Base-by-base conservation (phyloP, 768 basidiomycete genomes). In the Hydnomerulius pinastri region DNA sequence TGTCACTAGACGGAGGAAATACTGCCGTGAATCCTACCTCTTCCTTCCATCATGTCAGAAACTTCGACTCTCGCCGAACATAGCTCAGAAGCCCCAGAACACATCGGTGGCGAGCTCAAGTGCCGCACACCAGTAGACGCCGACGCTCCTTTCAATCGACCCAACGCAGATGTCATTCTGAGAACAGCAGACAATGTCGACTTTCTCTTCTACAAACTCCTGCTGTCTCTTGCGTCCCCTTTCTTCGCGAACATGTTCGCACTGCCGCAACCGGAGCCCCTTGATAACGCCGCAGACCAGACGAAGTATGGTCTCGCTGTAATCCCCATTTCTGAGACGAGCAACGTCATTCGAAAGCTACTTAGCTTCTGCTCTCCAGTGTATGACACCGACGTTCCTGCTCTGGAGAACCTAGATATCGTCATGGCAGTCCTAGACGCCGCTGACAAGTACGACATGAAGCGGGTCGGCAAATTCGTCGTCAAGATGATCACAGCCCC, bases 221-320 rank as follows among this genome's bases (percentile, higher is more conserved):
- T 85, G 47, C 70, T 86, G 10, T 73, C 78, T 15, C 59, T 82
- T 13, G 77, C 81, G 1, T 86, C 85, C 9, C 72, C 78, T 4
- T 77, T 86, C 62, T 85, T 86, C 55, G 70, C 71, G 41, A 71
- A 74, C 54, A 78, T 82, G 70, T 78, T 85, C 55, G 71, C 74
- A 7, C 62, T 84, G 23, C 82, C 82, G 21, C 70, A 72, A 33
- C 73, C 81, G 1, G 39, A 44, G 18, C 47, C 64, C 9, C 53
- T 61, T 8, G 69, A 69, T 38, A 56, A 54, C 12, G 44, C 58
- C 15, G 65, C 61, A 11, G 62, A 71, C 52, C 57, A 59, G 33
- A 71, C 48, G 35, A 67, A 66, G 46, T 61, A 69, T 36, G 71
- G 65, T 1, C 59, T 74, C 3, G 72, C 77, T 18, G 62, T 81